These are phyloP conservation scores for Pilobolus umbonatus DNA, from an alignment of 192 early-diverging fungal genomes.

Conservation along the genomic window DNA sequence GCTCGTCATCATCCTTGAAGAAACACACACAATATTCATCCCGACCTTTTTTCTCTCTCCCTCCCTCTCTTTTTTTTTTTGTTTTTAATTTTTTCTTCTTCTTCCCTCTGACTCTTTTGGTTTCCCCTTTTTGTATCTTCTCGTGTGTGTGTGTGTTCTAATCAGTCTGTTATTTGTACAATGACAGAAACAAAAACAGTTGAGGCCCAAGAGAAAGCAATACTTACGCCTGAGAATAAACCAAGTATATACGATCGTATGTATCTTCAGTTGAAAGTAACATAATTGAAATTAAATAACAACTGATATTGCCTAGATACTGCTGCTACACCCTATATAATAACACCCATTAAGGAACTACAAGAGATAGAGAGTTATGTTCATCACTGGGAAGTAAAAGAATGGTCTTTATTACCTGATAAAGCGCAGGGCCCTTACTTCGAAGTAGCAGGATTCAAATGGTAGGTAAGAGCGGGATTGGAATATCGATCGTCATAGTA, in stretches of 20 bases:
- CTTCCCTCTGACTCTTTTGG: too few relatives aligned
- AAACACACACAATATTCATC: too few relatives aligned
- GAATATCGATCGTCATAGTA: not conserved
- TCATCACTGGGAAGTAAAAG: slow-evolving; percentile 16
- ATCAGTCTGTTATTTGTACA: too few relatives aligned
- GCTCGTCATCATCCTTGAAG: too few relatives aligned
- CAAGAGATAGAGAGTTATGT: slow-evolving; percentile 9
- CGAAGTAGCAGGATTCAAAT: slow-evolving; percentile 17
- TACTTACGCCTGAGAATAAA: not conserved
- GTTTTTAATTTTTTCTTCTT: too few relatives aligned
- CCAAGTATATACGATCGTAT: not conserved
- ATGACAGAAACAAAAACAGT: not conserved
- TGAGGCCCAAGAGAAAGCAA: not conserved
- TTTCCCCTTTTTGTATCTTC: too few relatives aligned
- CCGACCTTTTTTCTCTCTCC: too few relatives aligned
- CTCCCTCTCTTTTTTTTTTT: too few relatives aligned
- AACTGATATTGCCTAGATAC: not conserved
- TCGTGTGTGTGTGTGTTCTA: too few relatives aligned
- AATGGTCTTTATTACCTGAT: slow-evolving; percentile 9
- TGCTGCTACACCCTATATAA: not conserved
- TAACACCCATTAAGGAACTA: slow-evolving; percentile 3
- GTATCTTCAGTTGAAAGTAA: not conserved
- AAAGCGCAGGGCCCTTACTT: slow-evolving; percentile 10
- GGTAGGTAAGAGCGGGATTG: not conserved
- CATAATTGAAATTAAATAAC: not conserved